Percentiles rank a stretch among this genome's conserved stretches.
These are phyloP conservation scores for Calocera cornea DNA, from an alignment of 768 basidiomycete species.

Conservation along the genomic window DNA sequence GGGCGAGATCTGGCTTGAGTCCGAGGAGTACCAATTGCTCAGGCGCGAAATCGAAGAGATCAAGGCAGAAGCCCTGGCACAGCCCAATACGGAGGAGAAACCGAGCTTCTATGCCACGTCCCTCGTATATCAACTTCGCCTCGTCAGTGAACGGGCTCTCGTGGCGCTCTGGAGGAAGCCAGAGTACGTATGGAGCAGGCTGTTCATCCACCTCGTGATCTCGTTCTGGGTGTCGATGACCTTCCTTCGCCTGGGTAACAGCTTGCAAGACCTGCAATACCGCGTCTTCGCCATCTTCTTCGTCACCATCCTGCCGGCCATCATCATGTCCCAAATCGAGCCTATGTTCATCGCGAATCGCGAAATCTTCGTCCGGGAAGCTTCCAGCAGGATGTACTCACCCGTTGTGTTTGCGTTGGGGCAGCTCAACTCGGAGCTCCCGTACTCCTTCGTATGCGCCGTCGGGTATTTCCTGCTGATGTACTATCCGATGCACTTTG, in stretches of 20 bases:
- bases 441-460: slow-evolving; percentile 57
- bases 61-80: slow-evolving; percentile 32
- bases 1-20: slow-evolving; percentile 44
- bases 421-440: slow-evolving; percentile 69
- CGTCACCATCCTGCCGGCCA: slow-evolving; percentile 52
- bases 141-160: slow-evolving; percentile 54
- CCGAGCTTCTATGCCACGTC: slow-evolving; percentile 53
- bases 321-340: slow-evolving; percentile 69
- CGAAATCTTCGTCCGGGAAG: slow-evolving; percentile 32
- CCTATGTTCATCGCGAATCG: slow-evolving; percentile 70
- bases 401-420: slow-evolving; percentile 72
- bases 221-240: slow-evolving; percentile 62
- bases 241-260: slow-evolving; percentile 59
- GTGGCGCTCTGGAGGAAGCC: slow-evolving; percentile 68
- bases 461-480: slow-evolving; percentile 45
- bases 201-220: slow-evolving; percentile 61
- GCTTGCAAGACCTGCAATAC: slow-evolving; percentile 57
- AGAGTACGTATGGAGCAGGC: slow-evolving; percentile 70
- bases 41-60: slow-evolving; percentile 37
- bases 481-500: neutral
- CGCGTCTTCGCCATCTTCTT: slow-evolving; percentile 62
- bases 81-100: slow-evolving; percentile 30
- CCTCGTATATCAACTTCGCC: slow-evolving; percentile 57
- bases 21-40: slow-evolving; percentile 39
- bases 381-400: slow-evolving; percentile 74